Base-by-base conservation (phyloP, 2,329 filamentous ascomycete genomes). In the Grosmannia serpens region DNA sequence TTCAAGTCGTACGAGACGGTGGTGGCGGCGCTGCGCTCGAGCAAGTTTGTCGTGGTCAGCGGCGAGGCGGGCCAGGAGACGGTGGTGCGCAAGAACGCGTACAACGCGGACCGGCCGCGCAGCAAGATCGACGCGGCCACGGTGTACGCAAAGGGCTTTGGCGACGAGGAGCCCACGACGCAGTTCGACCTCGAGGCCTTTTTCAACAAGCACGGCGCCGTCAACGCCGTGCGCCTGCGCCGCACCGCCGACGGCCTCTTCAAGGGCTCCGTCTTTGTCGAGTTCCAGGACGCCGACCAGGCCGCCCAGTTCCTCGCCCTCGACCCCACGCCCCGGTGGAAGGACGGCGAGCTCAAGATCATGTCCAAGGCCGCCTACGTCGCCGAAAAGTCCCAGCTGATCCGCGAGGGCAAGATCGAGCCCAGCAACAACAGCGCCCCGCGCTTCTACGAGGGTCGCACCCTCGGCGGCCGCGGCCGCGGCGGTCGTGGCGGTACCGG, bases 231-330 rank as follows among this genome's bases (percentile, higher is more conserved):
- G 62, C 91, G 92, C 68, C 87, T 99, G 62, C 89, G 95, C 65
- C 90, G 94, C 64, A 78, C 77, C 54, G 78, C 80, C 50, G 76
- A 85, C 61, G 85, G 84, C 67, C 75, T 80, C 56, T 99, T 97
- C 85, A 99, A 99, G 81, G 91, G 92, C 65, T 96, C 90, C 65
- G 89, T 96, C 60, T 97, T 96, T 69, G 89, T 96, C 64, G 92
- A 96, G 73, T 99, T 97, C 71, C 80, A 83, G 62, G 82, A 83
- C 55, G 86, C 91, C 67, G 89, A 95, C 65, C 80, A 83, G 26
- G 86, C 89, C 67, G 80, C 91, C 70, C 84, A 84, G 60, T 99
- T 99, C 74, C 75, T 96, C 61, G 83, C 77, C 17, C 75, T 90
- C 47, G 87, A 95, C 58, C 86, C 89, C 24, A 85, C 87, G 71